Evolutionary conservation across 352 stramenopile genomes (phyloP).

Genomic region (Phytophthora pisi): DNA sequence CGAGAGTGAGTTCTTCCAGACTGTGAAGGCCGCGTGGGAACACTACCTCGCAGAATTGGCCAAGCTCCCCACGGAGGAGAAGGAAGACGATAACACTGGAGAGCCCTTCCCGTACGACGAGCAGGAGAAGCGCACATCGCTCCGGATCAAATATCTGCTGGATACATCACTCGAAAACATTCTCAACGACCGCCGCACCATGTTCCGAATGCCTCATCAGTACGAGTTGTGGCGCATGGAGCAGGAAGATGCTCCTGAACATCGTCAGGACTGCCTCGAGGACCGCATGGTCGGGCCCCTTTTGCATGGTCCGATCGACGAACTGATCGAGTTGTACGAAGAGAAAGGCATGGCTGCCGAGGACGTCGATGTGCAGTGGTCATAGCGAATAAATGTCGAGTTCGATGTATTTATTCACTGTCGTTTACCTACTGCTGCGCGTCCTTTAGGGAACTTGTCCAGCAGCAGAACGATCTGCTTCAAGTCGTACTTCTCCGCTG

Average conservation of each 20-base stretch:
- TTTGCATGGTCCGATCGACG: constrained; percentile 52
- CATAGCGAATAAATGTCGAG: constrained; percentile 12
- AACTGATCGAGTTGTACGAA: constrained; percentile 62
- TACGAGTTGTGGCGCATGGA: constrained; percentile 77
- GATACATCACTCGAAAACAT: constrained; percentile 64
- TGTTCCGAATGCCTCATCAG: constrained; percentile 55
- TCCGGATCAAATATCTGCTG: constrained; percentile 67
- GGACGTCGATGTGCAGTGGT: constrained; percentile 45
- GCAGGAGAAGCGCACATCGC: constrained; percentile 57
- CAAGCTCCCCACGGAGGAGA: constrained; percentile 53
- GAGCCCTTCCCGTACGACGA: constrained; percentile 55
- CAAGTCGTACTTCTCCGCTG: constrained; percentile 80
- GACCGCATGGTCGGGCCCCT: constrained; percentile 50
- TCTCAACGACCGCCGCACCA: constrained; percentile 50
- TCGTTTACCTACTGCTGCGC: constrained; percentile 26
- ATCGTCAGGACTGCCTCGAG: constrained; percentile 44
- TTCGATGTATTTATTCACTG: background rate
- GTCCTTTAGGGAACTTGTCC: constrained; percentile 74
- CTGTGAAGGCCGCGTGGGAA: constrained; percentile 54
- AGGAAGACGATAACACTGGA: constrained; percentile 30
- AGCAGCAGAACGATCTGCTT: constrained; percentile 68
- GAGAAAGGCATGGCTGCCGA: constrained; percentile 52
- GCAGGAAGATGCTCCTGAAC: constrained; percentile 56
- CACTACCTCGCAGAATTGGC: constrained; percentile 60
- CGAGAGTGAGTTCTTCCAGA: constrained; percentile 67